Evolutionary conservation across 179 eudicot genomes (phyloP), one percentile per base, ranked within the genome.

Genomic region (Silene vulgaris): DNA sequence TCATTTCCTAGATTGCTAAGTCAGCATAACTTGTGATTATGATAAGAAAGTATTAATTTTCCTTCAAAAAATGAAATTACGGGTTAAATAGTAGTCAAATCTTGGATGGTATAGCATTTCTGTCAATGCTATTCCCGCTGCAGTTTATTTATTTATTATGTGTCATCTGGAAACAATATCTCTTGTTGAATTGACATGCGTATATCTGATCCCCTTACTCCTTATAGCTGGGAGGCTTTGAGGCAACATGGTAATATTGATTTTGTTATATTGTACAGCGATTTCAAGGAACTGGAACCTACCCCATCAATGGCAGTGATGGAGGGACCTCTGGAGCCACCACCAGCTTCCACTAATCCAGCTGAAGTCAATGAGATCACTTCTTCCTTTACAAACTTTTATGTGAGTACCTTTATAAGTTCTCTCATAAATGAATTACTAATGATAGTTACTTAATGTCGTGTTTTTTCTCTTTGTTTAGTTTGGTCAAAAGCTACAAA

Each of bases 211-310:
- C n/a, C 5, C 1, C 59, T 52, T 52, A 13, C 59, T 1, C 59
- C 59, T 52, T 52, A 16, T 52, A 16, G n/a, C n/a, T 52, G 16
- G 16, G 16, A 52, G 19, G 19, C 17, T 12, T 52, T 52, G 17
- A 52, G 5, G 59, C 59, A 13, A 52, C 17, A 14, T 13, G 19
- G 16, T 52, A 52, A 52, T 52, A 16, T 52, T 13, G 4, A 20
- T 69, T 74, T 35, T 29, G 43, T 71, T 72, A 57, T 63, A 64
- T 71, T 19, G 2, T 79, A 83, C 83, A 91, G 97, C 78, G 97
- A 90, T 68, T 90, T 85, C 83, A 93, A 90, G 73, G 97, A 90
- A 75, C 85, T 88, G 72, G 97, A 90, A 79, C 88, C 88, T 64
- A 85, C 83, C 62, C 92, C 92, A 59, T 84, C 88, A 29, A 69